These are phyloP conservation scores for Athelia psychrophila DNA, from an alignment of 1,284 basidiomycete species.

Conservation along the genomic window DNA sequence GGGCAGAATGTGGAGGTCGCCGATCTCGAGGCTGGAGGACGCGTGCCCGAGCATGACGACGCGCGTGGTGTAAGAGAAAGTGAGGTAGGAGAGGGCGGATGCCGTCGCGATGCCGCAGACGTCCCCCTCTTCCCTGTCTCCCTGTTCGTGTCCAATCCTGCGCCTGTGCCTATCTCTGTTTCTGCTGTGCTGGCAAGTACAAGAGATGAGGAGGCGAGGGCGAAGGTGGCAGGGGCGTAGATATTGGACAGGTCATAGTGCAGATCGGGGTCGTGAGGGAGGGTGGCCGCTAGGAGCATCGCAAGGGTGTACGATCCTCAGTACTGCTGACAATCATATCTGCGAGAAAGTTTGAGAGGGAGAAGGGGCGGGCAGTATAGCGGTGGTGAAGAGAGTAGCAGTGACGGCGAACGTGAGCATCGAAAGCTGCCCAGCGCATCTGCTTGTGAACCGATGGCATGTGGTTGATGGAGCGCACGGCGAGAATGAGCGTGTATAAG, in stretches of 20 bases:
- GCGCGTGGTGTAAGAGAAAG: slow-evolving; percentile 83
- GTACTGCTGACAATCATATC: too few species aligned
- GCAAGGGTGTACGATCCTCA: slow-evolving; percentile 46
- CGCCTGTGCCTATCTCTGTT: too few species aligned
- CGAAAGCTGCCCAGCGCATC: slow-evolving; percentile 66
- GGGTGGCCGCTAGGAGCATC: slow-evolving; percentile 49
- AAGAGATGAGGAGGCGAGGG: slow-evolving; percentile 61
- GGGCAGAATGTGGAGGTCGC: slow-evolving; percentile 79
- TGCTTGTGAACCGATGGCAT: slow-evolving; percentile 50
- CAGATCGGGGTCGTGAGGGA: slow-evolving; percentile 69
- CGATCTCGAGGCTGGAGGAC: slow-evolving; percentile 75
- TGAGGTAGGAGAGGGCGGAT: slow-evolving; percentile 57
- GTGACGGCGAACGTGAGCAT: slow-evolving; percentile 54
- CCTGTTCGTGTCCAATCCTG: slow-evolving; percentile 86
- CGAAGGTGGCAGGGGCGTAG: slow-evolving; percentile 66
- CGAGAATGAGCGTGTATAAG: slow-evolving; percentile 56
- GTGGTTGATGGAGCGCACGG: slow-evolving; percentile 53
- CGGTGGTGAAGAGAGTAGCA: slow-evolving; percentile 42
- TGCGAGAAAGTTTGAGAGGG: too few species aligned
- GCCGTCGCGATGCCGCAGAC: slow-evolving; percentile 53
- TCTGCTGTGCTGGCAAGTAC: slow-evolving; percentile 83
- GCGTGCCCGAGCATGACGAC: slow-evolving; percentile 81
- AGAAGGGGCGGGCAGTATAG: slow-evolving; percentile 51
- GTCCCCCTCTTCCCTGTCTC: slow-evolving; percentile 86
- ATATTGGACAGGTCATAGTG: slow-evolving; percentile 70